phyloP scores from a whole-genome alignment of 2,329 filamentous ascomycete species.

The Stemphylium lycopersici region DNA sequence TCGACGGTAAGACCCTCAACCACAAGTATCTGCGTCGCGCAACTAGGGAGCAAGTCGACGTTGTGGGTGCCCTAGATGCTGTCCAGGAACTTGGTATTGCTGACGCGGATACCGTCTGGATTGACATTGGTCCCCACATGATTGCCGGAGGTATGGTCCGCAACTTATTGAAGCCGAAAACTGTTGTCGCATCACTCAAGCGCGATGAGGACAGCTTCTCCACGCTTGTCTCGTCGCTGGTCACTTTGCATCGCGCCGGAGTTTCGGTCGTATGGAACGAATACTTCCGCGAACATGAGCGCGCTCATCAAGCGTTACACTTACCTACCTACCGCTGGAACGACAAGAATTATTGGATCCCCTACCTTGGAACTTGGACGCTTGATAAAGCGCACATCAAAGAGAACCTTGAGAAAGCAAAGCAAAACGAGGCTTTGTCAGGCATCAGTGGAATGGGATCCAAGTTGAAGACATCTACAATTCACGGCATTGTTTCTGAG shows the following conservation, averaged over 20 bases:
- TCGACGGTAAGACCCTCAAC: neutral
- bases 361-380: neutral
- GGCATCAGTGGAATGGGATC: neutral
- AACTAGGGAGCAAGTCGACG: neutral
- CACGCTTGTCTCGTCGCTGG: neutral
- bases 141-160: neutral
- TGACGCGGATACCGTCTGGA: neutral
- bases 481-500: neutral
- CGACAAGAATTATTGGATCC: constrained; percentile 1
- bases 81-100: neutral
- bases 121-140: neutral
- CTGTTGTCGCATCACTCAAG: neutral
- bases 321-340: neutral
- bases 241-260: neutral
- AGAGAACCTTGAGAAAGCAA: neutral
- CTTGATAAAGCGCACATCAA: neutral
- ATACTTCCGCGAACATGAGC: neutral
- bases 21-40: neutral
- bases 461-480: neutral
- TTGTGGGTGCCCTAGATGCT: neutral
- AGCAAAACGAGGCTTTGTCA: neutral
- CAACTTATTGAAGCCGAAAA: neutral
- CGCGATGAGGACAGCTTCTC: neutral
- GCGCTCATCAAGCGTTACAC: neutral
- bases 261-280: neutral